Evolutionary conservation across 2,329 filamentous ascomycete genomes (phyloP), one percentile per base, ranked within the genome.

Genomic region (Thermothelomyces thermophilus): DNA sequence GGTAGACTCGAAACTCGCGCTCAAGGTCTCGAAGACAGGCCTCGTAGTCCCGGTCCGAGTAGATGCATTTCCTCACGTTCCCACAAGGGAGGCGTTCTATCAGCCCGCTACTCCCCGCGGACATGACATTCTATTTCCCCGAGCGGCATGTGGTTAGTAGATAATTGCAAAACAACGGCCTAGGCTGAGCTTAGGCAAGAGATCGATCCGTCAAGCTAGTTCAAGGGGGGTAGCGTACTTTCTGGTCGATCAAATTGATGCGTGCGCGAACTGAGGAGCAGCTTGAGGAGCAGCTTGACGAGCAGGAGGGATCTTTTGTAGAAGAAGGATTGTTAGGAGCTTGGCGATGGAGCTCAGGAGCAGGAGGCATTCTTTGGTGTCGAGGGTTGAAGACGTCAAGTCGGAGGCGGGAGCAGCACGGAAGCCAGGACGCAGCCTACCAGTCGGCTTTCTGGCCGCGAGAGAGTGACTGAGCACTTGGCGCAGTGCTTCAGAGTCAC

Each of bases 31-130:
- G 35, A 24, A 22, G 44, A 30, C 36, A 47, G 28, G 26, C 28
- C 14, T 47, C 26, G 45, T 41, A 40, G 37, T 48, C 46, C 13
- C 14, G 37, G 5, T 48, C 30, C n/a, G 46, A 30, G 31, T 48
- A 41, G 46, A 30, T 22, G 46, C 37, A 41, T 41, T 48, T 48
- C 20, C 46, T 41, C n/a, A 48, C 46, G 20, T 48, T 48, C 30
- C 37, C 46, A 30, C 37, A 42, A 6, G 39, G 46, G 20, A 48
- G 37, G 16, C n/a, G 46, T 31, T 48, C n/a, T 30, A 48, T 48
- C 11, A 48, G 37, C 20, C 37, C 46, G 39, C 20, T 48, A 16
- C 39, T 42, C n/a, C 46, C 37, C 9, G n/a, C 46, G 5, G 46
- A 48, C 16, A 48, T 10, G 22, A 48, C 40, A 22, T 48, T 48